Evolutionary conservation across 2,329 filamentous ascomycete species (phyloP), one percentile per base, ranked within the genome.

Genomic region (Fusarium agapanthi): DNA sequence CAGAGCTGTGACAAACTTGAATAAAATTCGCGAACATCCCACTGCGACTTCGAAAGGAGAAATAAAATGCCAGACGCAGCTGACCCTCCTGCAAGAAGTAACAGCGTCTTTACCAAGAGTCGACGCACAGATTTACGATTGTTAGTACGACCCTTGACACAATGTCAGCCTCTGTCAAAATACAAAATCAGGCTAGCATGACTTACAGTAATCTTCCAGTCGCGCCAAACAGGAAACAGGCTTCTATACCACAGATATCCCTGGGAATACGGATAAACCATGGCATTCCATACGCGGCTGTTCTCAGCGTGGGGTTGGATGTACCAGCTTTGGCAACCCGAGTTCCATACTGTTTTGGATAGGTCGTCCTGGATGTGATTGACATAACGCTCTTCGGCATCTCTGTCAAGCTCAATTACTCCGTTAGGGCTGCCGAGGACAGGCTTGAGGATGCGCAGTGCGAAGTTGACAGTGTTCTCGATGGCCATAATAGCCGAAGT

Each of bases 401-500:
- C 14, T 11, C 9, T 1, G 4, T 53, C n/a, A 2, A 59, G 56
- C 11, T 59, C 56, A 28, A 41, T 18, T 0, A 59, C 44, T 40
- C 56, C 44, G 0, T 41, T 12, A 6, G 35, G 28, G 14, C 14
- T 53, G 0, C n/a, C 35, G 14, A 59, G n/a, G 5, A 59, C 35
- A 22, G 56, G 56, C 10, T 59, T 53, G 1, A 59, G 16, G 1
- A 59, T 41, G 4, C 56, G 56, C 7, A 59, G 10, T 18, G 56
- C 44, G 26, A 40, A 59, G 5, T 59, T 59, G 8, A 59, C 45
- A 28, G 22, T 59, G 18, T 59, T 59, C 28, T 59, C 56, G 12
- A 53, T 41, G 13, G 56, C 56, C 56, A 60, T 60, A 13, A 61
- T 55, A 6, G 58, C 48, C 1, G 58, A 61, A 2, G 58, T 61